phyloP scores from a whole-genome alignment of 2,329 filamentous ascomycete species.

The Botrytis squamosa region DNA sequence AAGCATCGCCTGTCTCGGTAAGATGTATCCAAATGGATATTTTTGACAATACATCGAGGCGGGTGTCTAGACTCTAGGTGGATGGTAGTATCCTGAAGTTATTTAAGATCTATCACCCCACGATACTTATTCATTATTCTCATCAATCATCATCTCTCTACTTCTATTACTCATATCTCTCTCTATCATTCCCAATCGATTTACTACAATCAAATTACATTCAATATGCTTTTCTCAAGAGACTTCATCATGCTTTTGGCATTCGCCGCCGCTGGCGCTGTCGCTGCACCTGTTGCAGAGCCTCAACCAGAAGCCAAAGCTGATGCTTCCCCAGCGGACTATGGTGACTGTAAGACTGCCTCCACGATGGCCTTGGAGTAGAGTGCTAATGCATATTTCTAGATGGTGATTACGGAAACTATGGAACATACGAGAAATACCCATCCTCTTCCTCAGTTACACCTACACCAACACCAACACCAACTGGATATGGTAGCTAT shows the following conservation, averaged over 20 bases:
- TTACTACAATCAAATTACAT: background rate
- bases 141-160: background rate
- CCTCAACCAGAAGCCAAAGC: conserved; percentile 15
- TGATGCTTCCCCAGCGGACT: conserved; percentile 10
- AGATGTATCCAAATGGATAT: background rate
- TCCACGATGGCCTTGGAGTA: background rate
- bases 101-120: conserved; percentile 13
- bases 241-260: conserved; percentile 20
- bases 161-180: background rate
- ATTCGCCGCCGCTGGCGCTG: conserved; percentile 9
- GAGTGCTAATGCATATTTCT: background rate
- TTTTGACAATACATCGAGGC: background rate
- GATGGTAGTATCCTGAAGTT: background rate
- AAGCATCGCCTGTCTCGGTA: background rate
- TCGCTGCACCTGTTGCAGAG: conserved; percentile 15
- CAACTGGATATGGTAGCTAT: conserved; percentile 15
- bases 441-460: background rate
- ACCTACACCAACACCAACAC: background rate
- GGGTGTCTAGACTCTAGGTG: background rate
- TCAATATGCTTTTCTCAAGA: conserved; percentile 22
- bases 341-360: conserved; percentile 15
- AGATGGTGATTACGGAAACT: conserved; percentile 16
- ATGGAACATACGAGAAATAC: conserved; percentile 19
- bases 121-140: conserved; percentile 2
- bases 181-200: background rate